phyloP scores from a whole-genome alignment of 805 yeast genomes.

The Ogataea siamensis region DNA sequence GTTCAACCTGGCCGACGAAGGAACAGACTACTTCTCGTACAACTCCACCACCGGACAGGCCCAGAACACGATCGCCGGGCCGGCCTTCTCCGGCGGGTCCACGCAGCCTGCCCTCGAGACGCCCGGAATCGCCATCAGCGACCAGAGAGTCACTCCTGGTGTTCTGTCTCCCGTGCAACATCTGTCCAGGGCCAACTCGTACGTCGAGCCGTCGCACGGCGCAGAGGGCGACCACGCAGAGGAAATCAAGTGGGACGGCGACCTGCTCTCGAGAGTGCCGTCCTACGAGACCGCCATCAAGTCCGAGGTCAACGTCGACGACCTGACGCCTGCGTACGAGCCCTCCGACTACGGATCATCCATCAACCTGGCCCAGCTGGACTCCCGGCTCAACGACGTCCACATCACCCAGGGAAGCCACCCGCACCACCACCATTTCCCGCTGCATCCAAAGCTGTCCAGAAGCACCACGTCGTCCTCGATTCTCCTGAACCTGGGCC shows the following conservation, averaged over 20 bases:
- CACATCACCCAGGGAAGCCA: slow-evolving; percentile 13
- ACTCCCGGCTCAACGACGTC: slow-evolving; percentile 30
- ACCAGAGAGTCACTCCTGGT: slow-evolving; percentile 35
- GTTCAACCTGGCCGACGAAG: slow-evolving; percentile 33
- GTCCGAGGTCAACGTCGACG: slow-evolving; percentile 44
- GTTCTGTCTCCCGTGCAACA: slow-evolving; percentile 54
- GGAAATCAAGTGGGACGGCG: slow-evolving; percentile 20
- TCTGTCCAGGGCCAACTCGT: slow-evolving; percentile 59
- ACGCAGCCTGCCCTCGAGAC: slow-evolving; percentile 14
- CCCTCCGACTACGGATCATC: slow-evolving; percentile 46
- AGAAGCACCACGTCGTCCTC: slow-evolving; percentile 16
- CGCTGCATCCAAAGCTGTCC: slow-evolving; percentile 13
- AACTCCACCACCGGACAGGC: slow-evolving; percentile 3
- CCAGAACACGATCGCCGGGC: slow-evolving; percentile 21
- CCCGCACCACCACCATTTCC: neutral
- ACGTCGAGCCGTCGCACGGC: slow-evolving; percentile 24
- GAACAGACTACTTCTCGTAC: slow-evolving; percentile 34
- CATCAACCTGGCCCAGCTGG: slow-evolving; percentile 32
- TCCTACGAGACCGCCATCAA: slow-evolving; percentile 78
- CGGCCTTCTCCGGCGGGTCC: slow-evolving; percentile 23
- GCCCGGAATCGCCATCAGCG: slow-evolving; percentile 8
- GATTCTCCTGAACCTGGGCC: slow-evolving; percentile 11
- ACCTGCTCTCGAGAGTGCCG: slow-evolving; percentile 62
- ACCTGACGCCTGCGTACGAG: slow-evolving; percentile 71
- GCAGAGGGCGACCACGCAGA: slow-evolving; percentile 13